Evolutionary conservation across 2,329 filamentous ascomycete species (phyloP).

Genomic region (Metarhizium guizhouense): DNA sequence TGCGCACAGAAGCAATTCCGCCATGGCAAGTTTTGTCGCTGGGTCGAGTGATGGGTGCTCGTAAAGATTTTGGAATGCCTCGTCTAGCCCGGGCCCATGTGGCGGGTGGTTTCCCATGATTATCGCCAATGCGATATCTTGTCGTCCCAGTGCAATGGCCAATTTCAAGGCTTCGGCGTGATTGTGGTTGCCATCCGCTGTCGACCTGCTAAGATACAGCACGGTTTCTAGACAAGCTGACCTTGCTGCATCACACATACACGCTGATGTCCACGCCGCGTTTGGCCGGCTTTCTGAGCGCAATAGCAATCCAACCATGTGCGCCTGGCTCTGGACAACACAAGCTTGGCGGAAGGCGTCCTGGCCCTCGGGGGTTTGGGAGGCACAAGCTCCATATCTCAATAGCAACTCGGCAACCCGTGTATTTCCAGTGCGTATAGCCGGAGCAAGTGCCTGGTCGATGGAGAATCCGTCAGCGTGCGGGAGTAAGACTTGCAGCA

Average conservation of each 20-base stretch:
- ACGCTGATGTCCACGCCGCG: constrained; percentile 34
- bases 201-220: constrained; percentile 39
- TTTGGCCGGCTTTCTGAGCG: constrained; percentile 39
- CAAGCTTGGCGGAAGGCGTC: constrained; percentile 46
- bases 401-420: constrained; percentile 39
- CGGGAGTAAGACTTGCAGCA: constrained; percentile 44
- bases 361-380: constrained; percentile 38
- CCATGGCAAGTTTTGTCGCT: constrained; percentile 40
- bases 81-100: constrained; percentile 35
- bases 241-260: constrained; percentile 41
- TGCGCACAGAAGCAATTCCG: constrained; percentile 49
- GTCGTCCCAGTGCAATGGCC: constrained; percentile 38
- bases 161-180: constrained; percentile 41
- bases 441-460: constrained; percentile 39
- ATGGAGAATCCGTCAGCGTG: constrained; percentile 42
- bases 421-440: constrained; percentile 34
- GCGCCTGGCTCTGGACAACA: constrained; percentile 32
- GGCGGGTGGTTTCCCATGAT: constrained; percentile 45
- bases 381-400: constrained; percentile 39
- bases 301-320: constrained; percentile 38
- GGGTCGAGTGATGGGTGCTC: constrained; percentile 35
- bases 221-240: constrained; percentile 43
- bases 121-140: constrained; percentile 47
- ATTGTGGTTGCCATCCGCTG: constrained; percentile 44
- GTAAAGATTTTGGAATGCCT: constrained; percentile 40